Evolutionary conservation across 1,284 basidiomycete species (phyloP), one percentile per base, ranked within the genome.

Genomic region (Sanguinoderma infundibulare): DNA sequence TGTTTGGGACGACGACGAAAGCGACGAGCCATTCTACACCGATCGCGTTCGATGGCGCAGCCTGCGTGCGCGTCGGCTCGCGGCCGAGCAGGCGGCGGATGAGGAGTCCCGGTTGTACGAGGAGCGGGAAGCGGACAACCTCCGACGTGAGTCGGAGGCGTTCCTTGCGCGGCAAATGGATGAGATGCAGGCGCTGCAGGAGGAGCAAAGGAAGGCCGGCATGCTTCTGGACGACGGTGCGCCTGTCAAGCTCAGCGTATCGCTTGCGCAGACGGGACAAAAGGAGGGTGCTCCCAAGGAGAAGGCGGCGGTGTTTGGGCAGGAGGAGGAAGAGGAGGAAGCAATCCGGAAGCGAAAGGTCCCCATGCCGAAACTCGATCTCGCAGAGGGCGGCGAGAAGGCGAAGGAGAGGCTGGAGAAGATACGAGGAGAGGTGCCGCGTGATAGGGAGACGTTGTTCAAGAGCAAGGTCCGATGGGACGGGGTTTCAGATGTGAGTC

Each of bases 1-100:
- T 61, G 77, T 89, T 1, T 96, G 92, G 92, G 94, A 97, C 69
- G 95, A 97, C 69, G 95, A 96, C 64, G 92, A 95, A 72, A 91
- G 90, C 65, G 91, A 92, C 63, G 94, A 96, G 67, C 70, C 87
- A 28, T 96, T 94, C 77, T 96, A 95, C 70, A 83, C 89, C 40
- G 95, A 97, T 70, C 84, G 94, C 89, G 71, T 81, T 9, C 86
- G 91, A 30, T 97, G 94, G 94, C 85, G 94, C 24, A 77, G 83
- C 49, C 74, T 87, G 46, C 86, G 95, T 40, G 79, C 83, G 5
- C 82, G 90, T 34, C 79, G 88, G 49, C 82, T 95, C 1, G 76
- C 83, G 17, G 79, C 86, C 1, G 95, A 97, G 73, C 89, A 92
- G 66, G 83, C 87, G 1, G 89, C 90, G 1, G 95, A 97, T 73